Evolutionary conservation across 2,329 filamentous ascomycete genomes (phyloP).

Genomic region (Pseudogymnoascus sp.): DNA sequence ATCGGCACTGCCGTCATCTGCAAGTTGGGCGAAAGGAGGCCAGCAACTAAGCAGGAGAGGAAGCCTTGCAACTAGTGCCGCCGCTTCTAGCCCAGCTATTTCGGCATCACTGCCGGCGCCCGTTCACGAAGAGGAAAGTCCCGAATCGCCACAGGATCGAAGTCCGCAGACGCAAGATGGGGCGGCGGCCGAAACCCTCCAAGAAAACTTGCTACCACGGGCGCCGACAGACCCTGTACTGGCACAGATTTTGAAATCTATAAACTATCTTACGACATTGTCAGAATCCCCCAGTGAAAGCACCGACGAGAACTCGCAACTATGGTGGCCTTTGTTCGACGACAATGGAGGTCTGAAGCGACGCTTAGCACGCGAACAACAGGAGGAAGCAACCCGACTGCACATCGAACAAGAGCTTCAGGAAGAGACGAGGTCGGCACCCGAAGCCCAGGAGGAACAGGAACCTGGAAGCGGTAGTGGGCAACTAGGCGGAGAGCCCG

Average conservation of each 20-base stretch:
- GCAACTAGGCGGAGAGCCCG: conserved; percentile 85
- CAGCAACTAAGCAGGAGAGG: conserved; percentile 58
- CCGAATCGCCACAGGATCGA: conserved; percentile 25
- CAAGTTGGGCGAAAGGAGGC: conserved; percentile 78
- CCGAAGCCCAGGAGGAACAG: conserved; percentile 52
- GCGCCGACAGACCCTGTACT: conserved; percentile 22
- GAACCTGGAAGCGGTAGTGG: conserved; percentile 74
- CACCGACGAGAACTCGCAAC: conserved; percentile 22
- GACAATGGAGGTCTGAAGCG: conserved; percentile 72
- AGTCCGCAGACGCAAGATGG: conserved; percentile 12
- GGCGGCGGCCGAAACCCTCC: conserved; percentile 6
- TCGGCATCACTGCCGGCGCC: conserved; percentile 48
- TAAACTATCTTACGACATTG: conserved; percentile 31
- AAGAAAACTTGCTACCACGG: conserved; percentile 14
- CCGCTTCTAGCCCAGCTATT: conserved; percentile 74
- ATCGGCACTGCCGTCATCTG: conserved; percentile 85
- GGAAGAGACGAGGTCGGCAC: conserved; percentile 38
- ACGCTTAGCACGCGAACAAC: conserved; percentile 47
- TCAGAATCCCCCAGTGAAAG: not conserved
- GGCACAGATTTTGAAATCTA: conserved; percentile 35
- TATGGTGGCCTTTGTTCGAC: conserved; percentile 61
- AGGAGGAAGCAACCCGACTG: conserved; percentile 49
- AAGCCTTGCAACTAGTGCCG: conserved; percentile 73
- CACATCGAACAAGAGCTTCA: conserved; percentile 46
- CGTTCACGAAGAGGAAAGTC: conserved; percentile 39